Evolutionary conservation across 176 grass and related monocot genomes (phyloP), one percentile per base, ranked within the genome.

Genomic region (Aechmea fasciata): DNA sequence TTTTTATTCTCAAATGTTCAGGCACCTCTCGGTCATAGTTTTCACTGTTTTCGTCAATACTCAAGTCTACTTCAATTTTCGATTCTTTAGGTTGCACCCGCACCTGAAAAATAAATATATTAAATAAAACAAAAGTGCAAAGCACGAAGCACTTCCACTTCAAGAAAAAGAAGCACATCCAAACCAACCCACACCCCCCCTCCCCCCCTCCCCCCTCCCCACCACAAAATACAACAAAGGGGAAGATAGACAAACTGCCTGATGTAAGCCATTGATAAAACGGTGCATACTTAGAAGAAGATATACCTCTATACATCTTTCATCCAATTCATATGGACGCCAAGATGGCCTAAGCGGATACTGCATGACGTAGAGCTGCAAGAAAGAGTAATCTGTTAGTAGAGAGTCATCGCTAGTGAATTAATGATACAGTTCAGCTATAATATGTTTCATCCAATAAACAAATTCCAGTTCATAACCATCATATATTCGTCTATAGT

Each of bases 301-400:
- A 18, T 69, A 49, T 86, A 91, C 92, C 93, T 97, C 85, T 69
- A 79, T 76, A 65, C 93, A 97, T 67, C 87, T 83, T 68, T 81
- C 84, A 66, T 80, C 68, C 33, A 97, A 75, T 64, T 90, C 86
- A 61, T 92, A 97, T 51, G 86, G 81, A 49, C 88, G 86, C 93
- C 93, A 97, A 72, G 77, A 92, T 19, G 89, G 86, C 73, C 89
- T 90, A 64, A 92, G 84, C 11, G 86, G 86, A 71, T 87, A 97
- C 72, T 97, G 93, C 89, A 97, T 81, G 28, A 97, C 12, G 57
- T 85, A 97, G 47, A 97, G 79, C 93, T 97, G 88, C 47, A 73
- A 72, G n/a, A 74, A 25, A 48, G 70, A 69, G 78, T 70, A 49
- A 82, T 72, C 75, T 55, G 22, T 73, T 64, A 67, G 72, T 52